Base-by-base conservation (phyloP, 202 grass and related monocot species). In the Tripidium arundinaceum region DNA sequence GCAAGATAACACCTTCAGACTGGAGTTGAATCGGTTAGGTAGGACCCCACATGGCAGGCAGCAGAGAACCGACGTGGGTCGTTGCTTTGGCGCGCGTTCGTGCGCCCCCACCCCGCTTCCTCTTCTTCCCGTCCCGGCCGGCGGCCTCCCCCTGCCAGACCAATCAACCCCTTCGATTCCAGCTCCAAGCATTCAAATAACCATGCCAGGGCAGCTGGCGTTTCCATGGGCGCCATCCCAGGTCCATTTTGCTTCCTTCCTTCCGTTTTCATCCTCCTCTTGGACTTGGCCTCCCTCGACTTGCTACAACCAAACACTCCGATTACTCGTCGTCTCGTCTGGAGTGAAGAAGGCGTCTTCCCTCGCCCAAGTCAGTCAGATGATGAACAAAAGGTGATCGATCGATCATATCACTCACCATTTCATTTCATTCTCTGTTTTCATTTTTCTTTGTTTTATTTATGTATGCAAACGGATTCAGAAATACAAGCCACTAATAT, bases 101-200 rank as follows among this genome's bases (percentile, higher is more conserved):
- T 50, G 68, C 68, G 26, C 15, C 15, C 14, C 68, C 68, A 72
- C 68, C 68, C 6, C 26, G 26, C n/a, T n/a, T n/a, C n/a, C n/a
- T n/a, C n/a, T n/a, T n/a, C 18, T 2, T 25, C 11, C 67, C 22
- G 22, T 22, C 40, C 14, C n/a, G n/a, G n/a, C n/a, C n/a, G n/a
- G n/a, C 65, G 5, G 11, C 16, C 19, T 12, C 0, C 4, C 68
- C 25, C 3, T 71, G 41, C 41, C 68, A 49, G 4, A 33, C 69
- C 43, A 52, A 72, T 72, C 69, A 34, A 5, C 24, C 68, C 40
- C 39, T 70, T 27, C 26, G 26, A 18, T 11, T 33, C 43, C 43
- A 13, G 43, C 69, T 52, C 70, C 70, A 22, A 2, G 27, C 70
- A 52, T 72, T 72, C 70, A 72, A 72, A 72, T 72, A 72, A 72